These are phyloP conservation scores for Dryadomyces sulphureus DNA, from an alignment of 2,329 filamentous ascomycete genomes.

Conservation along the genomic window DNA sequence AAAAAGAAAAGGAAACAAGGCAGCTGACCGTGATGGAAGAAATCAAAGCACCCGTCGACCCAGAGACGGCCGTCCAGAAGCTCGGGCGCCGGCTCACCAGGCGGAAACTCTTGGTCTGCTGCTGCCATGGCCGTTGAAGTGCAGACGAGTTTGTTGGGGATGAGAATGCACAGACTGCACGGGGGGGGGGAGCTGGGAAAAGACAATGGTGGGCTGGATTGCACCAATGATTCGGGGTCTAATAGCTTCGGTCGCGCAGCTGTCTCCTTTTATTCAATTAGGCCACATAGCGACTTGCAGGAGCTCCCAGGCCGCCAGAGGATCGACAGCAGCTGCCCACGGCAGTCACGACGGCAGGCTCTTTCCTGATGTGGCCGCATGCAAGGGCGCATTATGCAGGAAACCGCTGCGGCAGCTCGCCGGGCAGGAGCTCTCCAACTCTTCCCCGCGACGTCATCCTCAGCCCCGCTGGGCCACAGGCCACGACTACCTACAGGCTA, in stretches of 20 bases:
- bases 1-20: not conserved
- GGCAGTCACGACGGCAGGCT: not conserved
- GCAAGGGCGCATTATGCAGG: not conserved
- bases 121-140: slow-evolving; percentile 5
- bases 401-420: not conserved
- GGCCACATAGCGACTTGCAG: too few species aligned
- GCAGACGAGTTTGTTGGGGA: not conserved
- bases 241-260: not conserved
- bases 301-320: too few species aligned
- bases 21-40: slow-evolving; percentile 76
- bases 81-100: slow-evolving; percentile 36
- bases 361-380: not conserved
- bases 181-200: too few species aligned
- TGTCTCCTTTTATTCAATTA: not conserved
- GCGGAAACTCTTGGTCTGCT: slow-evolving; percentile 14
- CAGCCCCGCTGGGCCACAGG: too few species aligned
- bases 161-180: too few species aligned
- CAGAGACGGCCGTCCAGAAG: slow-evolving; percentile 65
- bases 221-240: not conserved
- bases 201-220: not conserved
- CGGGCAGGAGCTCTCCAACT: not conserved
- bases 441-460: not conserved
- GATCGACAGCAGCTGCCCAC: not conserved
- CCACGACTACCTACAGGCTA: too few species aligned
- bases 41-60: slow-evolving; percentile 99